phyloP scores from a whole-genome alignment of 495 filamentous ascomycete genomes.

The Astrothelium macrocarpum region DNA sequence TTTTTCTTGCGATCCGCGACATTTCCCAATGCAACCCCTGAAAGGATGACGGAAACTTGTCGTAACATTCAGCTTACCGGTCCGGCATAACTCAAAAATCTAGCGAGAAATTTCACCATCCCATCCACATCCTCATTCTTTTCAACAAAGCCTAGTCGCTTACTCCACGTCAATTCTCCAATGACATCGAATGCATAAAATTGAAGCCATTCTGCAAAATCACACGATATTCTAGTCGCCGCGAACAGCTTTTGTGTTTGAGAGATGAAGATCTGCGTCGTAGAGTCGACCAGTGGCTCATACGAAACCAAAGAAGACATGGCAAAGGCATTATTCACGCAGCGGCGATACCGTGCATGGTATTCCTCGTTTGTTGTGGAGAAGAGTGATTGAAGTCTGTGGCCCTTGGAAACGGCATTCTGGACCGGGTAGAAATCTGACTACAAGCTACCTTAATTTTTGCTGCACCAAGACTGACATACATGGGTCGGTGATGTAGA shows the following conservation, averaged over 20 bases:
- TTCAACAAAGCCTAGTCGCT: slow-evolving; percentile 33
- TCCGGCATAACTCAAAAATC: slow-evolving; percentile 40
- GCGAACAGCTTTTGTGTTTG: slow-evolving; percentile 55
- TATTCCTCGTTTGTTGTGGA: slow-evolving; percentile 64
- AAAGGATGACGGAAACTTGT: not conserved
- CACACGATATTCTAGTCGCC: slow-evolving; percentile 41
- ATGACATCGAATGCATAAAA: slow-evolving; percentile 74
- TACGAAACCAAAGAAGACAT: slow-evolving; percentile 63
- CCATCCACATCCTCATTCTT: slow-evolving; percentile 34
- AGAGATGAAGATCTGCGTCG: slow-evolving; percentile 50
- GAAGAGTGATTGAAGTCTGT: slow-evolving; percentile 63
- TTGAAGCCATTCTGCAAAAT: slow-evolving; percentile 66
- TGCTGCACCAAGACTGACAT: slow-evolving; percentile 33
- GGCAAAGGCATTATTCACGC: slow-evolving; percentile 62
- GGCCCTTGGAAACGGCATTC: slow-evolving; percentile 52
- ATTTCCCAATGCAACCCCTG: too few species aligned
- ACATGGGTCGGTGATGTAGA: not conserved
- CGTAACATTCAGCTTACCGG: slow-evolving; percentile 21
- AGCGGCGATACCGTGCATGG: slow-evolving; percentile 59
- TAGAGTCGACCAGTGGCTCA: slow-evolving; percentile 64
- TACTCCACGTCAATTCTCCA: slow-evolving; percentile 40
- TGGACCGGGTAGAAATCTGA: slow-evolving; percentile 65
- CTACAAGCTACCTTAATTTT: slow-evolving; percentile 60
- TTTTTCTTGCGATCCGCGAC: too few species aligned
- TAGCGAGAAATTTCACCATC: slow-evolving; percentile 33